phyloP scores from a whole-genome alignment of 768 basidiomycete species.

The Trametes villosa region DNA sequence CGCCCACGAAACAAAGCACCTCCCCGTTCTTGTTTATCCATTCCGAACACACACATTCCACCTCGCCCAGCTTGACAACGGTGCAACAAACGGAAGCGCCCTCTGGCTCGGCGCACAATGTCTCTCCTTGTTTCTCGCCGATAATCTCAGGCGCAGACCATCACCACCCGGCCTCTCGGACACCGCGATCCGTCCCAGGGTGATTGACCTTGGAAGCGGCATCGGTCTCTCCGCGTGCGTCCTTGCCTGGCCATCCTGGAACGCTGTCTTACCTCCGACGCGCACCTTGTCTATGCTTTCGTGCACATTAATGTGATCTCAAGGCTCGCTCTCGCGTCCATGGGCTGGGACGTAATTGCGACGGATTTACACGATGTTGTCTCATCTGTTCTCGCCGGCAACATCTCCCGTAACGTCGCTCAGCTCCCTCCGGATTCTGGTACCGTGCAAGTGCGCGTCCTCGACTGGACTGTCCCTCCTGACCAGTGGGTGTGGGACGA shows the following conservation, averaged over 20 bases:
- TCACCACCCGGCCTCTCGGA: slow-evolving; percentile 12
- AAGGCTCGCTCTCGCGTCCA: slow-evolving; percentile 66
- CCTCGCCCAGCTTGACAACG: slow-evolving; percentile 63
- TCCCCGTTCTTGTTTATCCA: slow-evolving; percentile 51
- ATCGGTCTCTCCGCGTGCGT: slow-evolving; percentile 79
- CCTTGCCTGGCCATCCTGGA: slow-evolving; percentile 14
- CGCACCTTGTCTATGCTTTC: slow-evolving; percentile 7
- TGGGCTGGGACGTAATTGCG: slow-evolving; percentile 76
- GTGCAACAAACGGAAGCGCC: slow-evolving; percentile 75
- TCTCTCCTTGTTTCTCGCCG: slow-evolving; percentile 63
- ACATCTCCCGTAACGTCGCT: slow-evolving; percentile 56
- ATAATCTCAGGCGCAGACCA: slow-evolving; percentile 38
- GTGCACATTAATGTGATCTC: not conserved
- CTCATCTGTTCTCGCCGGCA: slow-evolving; percentile 60
- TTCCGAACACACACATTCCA: slow-evolving; percentile 45
- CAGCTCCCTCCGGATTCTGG: slow-evolving; percentile 43
- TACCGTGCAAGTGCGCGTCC: slow-evolving; percentile 58
- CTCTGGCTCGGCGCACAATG: slow-evolving; percentile 87
- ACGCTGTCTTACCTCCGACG: slow-evolving; percentile 4
- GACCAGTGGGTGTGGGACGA: slow-evolving; percentile 61
- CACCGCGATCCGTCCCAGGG: slow-evolving; percentile 40
- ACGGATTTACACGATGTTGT: slow-evolving; percentile 76
- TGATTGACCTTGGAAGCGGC: slow-evolving; percentile 82
- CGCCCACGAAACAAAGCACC: slow-evolving; percentile 69
- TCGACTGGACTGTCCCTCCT: slow-evolving; percentile 71